phyloP scores from a whole-genome alignment of 139 green algal genomes.

The Closterium sp. region DNA sequence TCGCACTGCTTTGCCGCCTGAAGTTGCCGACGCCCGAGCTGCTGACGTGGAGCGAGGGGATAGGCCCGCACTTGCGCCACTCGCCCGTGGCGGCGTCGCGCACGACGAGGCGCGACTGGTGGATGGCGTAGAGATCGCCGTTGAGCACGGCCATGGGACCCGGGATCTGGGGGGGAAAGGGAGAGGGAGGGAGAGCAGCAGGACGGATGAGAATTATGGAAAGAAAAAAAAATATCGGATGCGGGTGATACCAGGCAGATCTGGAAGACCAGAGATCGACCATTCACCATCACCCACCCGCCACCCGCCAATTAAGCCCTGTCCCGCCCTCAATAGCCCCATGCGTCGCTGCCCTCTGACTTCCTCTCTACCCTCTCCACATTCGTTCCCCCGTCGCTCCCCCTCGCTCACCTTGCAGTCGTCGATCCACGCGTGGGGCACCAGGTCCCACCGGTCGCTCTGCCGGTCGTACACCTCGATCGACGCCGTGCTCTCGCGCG shows the following conservation, averaged over 20 bases:
- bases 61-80: not conserved
- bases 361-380: not conserved
- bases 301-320: no score
- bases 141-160: not conserved
- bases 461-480: not conserved
- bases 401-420: not conserved
- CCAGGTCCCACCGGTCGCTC: not conserved
- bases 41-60: not conserved
- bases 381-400: not conserved
- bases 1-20: not conserved
- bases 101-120: not conserved
- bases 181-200: no score
- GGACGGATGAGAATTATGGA: not conserved
- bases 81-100: not conserved
- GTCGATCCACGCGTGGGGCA: not conserved
- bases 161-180: not conserved
- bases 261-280: no score
- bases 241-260: no score
- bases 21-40: not conserved
- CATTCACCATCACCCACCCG: no score
- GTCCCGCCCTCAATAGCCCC: no score
- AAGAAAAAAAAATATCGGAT: no score
- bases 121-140: not conserved
- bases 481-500: not conserved
- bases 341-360: not conserved